These are phyloP conservation scores for Quercus ilex DNA, from an alignment of 306 rosid genomes.

Conservation along the genomic window DNA sequence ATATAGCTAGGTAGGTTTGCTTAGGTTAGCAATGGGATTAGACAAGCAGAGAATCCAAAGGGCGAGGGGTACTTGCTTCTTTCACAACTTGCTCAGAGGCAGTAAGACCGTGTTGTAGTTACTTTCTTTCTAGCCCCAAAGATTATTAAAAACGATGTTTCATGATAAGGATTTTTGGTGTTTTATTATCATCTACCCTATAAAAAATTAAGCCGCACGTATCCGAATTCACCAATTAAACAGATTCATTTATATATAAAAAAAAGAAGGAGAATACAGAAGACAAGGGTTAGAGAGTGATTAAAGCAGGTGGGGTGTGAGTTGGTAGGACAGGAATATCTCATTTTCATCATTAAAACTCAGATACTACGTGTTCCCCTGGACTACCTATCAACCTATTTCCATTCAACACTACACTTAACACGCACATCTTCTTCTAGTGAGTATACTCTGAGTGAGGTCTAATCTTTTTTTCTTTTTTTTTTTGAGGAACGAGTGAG, in stretches of 20 bases:
- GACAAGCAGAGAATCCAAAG: no score
- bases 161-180: no score
- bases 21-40: no score
- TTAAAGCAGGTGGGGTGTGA: conserved; percentile 3
- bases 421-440: no score
- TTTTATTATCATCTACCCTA: no score
- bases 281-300: neutral
- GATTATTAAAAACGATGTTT: no score
- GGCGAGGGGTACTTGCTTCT: no score
- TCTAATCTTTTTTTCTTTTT: neutral
- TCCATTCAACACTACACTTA: neutral
- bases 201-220: no score
- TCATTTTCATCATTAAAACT: conserved; percentile 26
- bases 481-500: neutral
- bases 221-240: neutral
- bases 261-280: neutral
- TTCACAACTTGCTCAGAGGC: no score
- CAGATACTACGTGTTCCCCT: neutral
- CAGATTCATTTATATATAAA: neutral
- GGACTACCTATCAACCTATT: neutral
- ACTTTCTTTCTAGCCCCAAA: no score
- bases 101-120: no score
- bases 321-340: conserved; percentile 16
- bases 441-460: neutral
- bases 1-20: no score